Conservation (phyloP, 2,329 filamentous ascomycete genomes). For the Penicillium brasilianum region DNA sequence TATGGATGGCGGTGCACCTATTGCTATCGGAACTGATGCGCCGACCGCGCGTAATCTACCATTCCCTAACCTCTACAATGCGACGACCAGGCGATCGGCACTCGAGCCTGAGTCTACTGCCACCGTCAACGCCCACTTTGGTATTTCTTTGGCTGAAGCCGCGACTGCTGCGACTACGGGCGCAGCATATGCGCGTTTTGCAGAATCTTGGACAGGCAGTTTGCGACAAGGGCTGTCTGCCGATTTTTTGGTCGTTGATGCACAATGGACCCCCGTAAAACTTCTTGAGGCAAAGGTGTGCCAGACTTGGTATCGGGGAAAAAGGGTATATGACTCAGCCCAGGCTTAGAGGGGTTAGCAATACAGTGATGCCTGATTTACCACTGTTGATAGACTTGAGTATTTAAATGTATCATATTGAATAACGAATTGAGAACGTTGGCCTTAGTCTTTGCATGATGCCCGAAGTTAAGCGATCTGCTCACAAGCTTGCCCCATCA, state of each 20-base stretch:
- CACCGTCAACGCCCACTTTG: slow-evolving; percentile 52
- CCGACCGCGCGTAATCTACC: slow-evolving; percentile 55
- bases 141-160: slow-evolving; percentile 48
- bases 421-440: background rate
- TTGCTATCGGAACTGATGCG: slow-evolving; percentile 56
- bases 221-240: slow-evolving; percentile 47
- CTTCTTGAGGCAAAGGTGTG: slow-evolving; percentile 48
- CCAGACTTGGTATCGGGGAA: slow-evolving; percentile 54
- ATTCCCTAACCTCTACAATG: slow-evolving; percentile 55
- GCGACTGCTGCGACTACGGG: slow-evolving; percentile 52
- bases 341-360: background rate
- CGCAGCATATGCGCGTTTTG: slow-evolving; percentile 54
- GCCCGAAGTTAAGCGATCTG: background rate
- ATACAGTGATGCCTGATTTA: background rate
- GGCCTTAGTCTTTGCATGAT: too few relatives aligned
- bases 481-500: background rate
- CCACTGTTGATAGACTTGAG: background rate
- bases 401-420: background rate
- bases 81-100: slow-evolving; percentile 54
- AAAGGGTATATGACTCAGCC: slow-evolving; percentile 35
- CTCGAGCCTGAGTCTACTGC: slow-evolving; percentile 45
- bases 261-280: slow-evolving; percentile 48
- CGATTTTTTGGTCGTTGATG: slow-evolving; percentile 54
- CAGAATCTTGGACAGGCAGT: slow-evolving; percentile 50
- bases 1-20: slow-evolving; percentile 49